These are phyloP conservation scores for Vachellia pachyceras DNA, from an alignment of 306 rosid genomes.

Conservation along the genomic window DNA sequence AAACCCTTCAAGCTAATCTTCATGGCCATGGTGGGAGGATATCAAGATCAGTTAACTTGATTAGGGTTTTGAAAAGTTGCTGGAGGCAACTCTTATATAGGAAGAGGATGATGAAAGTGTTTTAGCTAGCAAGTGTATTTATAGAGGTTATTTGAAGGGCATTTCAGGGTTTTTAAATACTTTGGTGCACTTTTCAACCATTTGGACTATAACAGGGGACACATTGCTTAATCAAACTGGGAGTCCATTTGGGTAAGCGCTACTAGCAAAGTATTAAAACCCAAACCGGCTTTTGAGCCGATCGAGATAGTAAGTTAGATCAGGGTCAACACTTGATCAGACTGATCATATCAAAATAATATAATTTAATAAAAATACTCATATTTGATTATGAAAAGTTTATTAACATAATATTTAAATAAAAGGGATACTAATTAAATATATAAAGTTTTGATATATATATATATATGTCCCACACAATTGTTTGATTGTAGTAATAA, in stretches of 20 bases:
- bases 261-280: too few relatives aligned
- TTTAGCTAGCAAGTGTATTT: background rate
- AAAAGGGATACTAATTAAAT: too few relatives aligned
- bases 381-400: too few relatives aligned
- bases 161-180: background rate
- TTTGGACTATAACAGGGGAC: background rate
- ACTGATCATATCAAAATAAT: too few relatives aligned
- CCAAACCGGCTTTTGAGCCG: too few relatives aligned
- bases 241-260: background rate
- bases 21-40: conserved; percentile 48
- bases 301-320: too few relatives aligned
- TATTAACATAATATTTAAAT: too few relatives aligned
- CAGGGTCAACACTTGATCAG: too few relatives aligned
- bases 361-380: too few relatives aligned
- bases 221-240: background rate
- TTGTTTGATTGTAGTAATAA: too few relatives aligned
- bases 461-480: too few relatives aligned
- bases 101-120: conserved; percentile 19
- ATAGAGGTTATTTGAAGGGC: conserved; percentile 35
- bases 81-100: background rate
- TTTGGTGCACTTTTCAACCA: background rate
- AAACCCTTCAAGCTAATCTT: conserved; percentile 49
- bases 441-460: too few relatives aligned
- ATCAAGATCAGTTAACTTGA: conserved; percentile 20
- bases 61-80: background rate